Evolutionary conservation across 2,329 filamentous ascomycete species (phyloP).

Genomic region (Didymosphaeria variabile): DNA sequence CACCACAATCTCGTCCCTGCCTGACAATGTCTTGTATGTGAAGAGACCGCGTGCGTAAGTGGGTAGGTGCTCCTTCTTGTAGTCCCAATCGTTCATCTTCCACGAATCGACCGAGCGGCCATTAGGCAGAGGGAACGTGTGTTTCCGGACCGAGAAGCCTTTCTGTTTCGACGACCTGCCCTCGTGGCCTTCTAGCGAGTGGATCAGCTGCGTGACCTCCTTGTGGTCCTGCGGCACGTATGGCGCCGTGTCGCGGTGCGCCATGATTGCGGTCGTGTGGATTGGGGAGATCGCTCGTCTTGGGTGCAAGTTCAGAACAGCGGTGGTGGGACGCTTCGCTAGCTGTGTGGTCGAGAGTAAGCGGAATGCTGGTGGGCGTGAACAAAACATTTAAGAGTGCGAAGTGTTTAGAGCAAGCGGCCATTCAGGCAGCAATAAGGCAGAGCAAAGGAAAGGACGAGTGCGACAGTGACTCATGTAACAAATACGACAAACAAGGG

Average conservation of each 20-base stretch:
- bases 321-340: constrained; percentile 10
- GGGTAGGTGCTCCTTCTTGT: constrained; percentile 85
- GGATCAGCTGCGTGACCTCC: constrained; percentile 72
- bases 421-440: constrained; percentile 30
- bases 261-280: constrained; percentile 56
- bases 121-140: constrained; percentile 74
- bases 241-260: constrained; percentile 63
- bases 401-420: constrained; percentile 23
- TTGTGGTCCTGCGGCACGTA: constrained; percentile 74
- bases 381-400: constrained; percentile 24
- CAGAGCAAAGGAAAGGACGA: constrained; percentile 8
- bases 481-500: constrained; percentile 24
- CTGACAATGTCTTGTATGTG: constrained; percentile 74
- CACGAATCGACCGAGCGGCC: constrained; percentile 83
- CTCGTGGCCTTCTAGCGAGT: constrained; percentile 68
- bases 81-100: constrained; percentile 95
- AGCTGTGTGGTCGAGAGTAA: constrained; percentile 29
- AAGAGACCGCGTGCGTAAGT: constrained; percentile 95
- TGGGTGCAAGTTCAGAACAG: constrained; percentile 4
- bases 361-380: constrained; percentile 20
- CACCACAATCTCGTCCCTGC: constrained; percentile 78
- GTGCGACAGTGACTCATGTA: constrained; percentile 22
- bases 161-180: constrained; percentile 54
- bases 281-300: constrained; percentile 9
- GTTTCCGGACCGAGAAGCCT: constrained; percentile 79